phyloP scores from a whole-genome alignment of 164 flowering plant genomes.

The Vitis riparia region DNA sequence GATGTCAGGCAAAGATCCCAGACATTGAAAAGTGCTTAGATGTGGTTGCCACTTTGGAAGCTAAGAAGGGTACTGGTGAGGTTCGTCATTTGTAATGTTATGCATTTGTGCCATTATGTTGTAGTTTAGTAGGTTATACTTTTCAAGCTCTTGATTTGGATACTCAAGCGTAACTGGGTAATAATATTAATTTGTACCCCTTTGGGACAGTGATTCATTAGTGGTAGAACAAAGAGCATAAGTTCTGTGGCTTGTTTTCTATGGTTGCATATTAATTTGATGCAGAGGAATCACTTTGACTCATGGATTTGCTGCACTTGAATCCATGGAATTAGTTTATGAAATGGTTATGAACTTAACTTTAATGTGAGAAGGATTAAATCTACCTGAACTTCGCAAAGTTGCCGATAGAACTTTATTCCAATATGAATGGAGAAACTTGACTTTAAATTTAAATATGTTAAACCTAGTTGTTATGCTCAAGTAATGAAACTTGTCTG shows the following conservation, averaged over 20 bases:
- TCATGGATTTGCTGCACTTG: background rate
- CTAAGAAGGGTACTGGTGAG: slow-evolving; percentile 91
- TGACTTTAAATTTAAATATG: background rate
- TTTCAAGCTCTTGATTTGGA: background rate
- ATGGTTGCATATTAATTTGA: background rate
- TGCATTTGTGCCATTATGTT: background rate
- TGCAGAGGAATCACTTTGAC: background rate
- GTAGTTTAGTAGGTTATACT: background rate
- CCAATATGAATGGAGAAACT: background rate
- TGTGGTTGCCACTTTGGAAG: slow-evolving; percentile 78
- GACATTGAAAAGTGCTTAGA: slow-evolving; percentile 95
- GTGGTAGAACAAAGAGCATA: no score
- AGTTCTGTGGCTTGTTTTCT: background rate
- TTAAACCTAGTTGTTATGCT: background rate
- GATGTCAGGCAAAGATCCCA: slow-evolving; percentile 88
- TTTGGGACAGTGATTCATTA: no score
- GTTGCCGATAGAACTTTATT: background rate
- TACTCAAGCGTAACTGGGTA: background rate
- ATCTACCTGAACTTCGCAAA: background rate
- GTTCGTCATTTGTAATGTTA: slow-evolving; percentile 41
- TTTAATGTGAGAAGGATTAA: background rate
- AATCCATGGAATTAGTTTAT: background rate
- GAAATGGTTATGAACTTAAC: background rate
- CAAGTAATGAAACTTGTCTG: no score
- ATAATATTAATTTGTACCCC: background rate